A percentile compares a stretch with the other conserved stretches of the same genome.
phyloP scores from a whole-genome alignment of 2,329 filamentous ascomycete genomes.

The Hortaea werneckii region DNA sequence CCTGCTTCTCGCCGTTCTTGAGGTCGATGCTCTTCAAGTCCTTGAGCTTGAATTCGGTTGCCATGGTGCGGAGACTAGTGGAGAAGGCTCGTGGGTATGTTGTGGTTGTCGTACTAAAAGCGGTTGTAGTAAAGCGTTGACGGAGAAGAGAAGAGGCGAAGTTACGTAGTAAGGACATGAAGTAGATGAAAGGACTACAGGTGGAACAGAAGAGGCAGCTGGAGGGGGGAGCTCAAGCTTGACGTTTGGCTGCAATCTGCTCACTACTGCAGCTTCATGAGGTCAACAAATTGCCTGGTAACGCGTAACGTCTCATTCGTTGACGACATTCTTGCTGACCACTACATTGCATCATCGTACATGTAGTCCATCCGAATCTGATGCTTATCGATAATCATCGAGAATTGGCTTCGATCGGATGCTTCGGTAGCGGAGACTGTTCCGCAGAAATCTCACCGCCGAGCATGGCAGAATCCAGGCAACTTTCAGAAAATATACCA shows the following conservation, averaged over 20 bases:
- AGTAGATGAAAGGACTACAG: neutral
- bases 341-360: neutral
- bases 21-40: conserved; percentile 64
- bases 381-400: too few relatives aligned
- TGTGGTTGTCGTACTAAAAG: neutral
- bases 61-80: conserved; percentile 25
- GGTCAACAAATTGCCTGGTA: neutral
- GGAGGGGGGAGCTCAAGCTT: neutral
- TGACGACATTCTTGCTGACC: neutral
- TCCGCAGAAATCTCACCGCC: too few relatives aligned
- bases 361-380: neutral
- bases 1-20: conserved; percentile 71
- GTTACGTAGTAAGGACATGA: conserved; percentile 5
- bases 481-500: too few relatives aligned
- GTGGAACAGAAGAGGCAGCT: neutral
- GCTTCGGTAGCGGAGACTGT: too few relatives aligned
- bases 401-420: too few relatives aligned
- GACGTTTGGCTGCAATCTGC: neutral
- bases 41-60: conserved; percentile 54
- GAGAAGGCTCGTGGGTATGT: conserved; percentile 4
- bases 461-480: too few relatives aligned
- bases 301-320: neutral
- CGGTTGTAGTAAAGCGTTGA: neutral
- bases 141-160: conserved; percentile 3
- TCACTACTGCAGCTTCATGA: neutral